phyloP scores from a whole-genome alignment of 2,329 filamentous ascomycete genomes.

The Colletotrichum ledebouriae region DNA sequence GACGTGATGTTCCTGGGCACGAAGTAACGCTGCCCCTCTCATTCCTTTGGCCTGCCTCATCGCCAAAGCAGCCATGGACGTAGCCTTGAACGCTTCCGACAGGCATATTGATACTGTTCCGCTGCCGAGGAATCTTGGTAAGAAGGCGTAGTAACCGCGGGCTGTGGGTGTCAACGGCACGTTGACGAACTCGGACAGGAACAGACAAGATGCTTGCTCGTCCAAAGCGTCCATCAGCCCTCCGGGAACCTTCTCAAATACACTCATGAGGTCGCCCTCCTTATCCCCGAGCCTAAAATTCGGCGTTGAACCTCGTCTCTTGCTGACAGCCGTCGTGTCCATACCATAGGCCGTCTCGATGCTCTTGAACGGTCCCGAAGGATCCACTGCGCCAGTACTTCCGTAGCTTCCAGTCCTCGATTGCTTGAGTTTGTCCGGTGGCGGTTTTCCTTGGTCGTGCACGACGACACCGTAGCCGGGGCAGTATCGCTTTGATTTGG shows the following conservation, averaged over 20 bases:
- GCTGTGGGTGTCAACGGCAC: slow-evolving; percentile 28
- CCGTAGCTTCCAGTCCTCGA: slow-evolving; percentile 11
- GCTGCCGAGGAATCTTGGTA: slow-evolving; percentile 38
- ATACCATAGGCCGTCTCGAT: slow-evolving; percentile 11
- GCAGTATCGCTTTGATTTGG: slow-evolving; percentile 50
- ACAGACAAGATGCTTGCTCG: slow-evolving; percentile 41
- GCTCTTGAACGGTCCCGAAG: not conserved
- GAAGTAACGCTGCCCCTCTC: slow-evolving; percentile 21
- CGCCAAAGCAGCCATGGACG: slow-evolving; percentile 41
- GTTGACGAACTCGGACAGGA: slow-evolving; percentile 42
- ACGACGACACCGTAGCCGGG: slow-evolving; percentile 46
- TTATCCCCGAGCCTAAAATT: slow-evolving; percentile 21
- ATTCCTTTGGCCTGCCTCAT: slow-evolving; percentile 30
- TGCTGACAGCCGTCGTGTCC: not conserved
- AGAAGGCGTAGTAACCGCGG: slow-evolving; percentile 36
- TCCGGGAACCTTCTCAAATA: slow-evolving; percentile 30
- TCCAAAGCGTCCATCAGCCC: slow-evolving; percentile 34
- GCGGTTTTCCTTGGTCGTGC: slow-evolving; percentile 44
- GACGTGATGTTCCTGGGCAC: slow-evolving; percentile 41
- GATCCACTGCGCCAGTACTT: not conserved
- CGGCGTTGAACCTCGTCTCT: slow-evolving; percentile 3
- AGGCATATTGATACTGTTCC: slow-evolving; percentile 35
- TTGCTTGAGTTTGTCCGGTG: slow-evolving; percentile 39
- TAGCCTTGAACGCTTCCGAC: slow-evolving; percentile 37
- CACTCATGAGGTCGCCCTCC: slow-evolving; percentile 29